phyloP scores from a whole-genome alignment of 2,329 filamentous ascomycete species.

The Diaporthe australafricana region DNA sequence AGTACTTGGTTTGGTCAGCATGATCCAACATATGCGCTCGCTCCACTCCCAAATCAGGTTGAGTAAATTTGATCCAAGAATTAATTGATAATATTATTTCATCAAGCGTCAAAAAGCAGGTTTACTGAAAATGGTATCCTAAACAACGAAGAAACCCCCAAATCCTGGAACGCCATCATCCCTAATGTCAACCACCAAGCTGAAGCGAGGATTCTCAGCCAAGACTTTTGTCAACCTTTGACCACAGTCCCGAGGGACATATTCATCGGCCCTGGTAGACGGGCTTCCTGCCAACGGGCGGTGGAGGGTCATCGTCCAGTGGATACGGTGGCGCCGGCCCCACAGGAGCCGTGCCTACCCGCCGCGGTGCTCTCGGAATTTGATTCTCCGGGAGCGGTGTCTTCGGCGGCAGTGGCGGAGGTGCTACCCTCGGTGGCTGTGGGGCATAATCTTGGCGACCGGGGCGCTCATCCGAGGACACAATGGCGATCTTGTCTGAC shows the following conservation, averaged over 20 bases:
- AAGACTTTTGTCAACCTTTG: not conserved
- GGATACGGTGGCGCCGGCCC: constrained; percentile 77
- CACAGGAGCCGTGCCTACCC: constrained; percentile 34
- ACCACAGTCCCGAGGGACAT: not conserved
- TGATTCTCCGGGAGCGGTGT: constrained; percentile 73
- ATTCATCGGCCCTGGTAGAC: constrained; percentile 69
- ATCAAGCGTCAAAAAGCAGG: constrained; percentile 22
- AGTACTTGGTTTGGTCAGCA: not conserved
- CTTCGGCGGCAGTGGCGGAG: constrained; percentile 82
- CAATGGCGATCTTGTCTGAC: constrained; percentile 76
- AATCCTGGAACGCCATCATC: constrained; percentile 3
- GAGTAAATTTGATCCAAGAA: not conserved
- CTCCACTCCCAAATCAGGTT: not conserved
- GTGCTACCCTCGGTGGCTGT: constrained; percentile 59
- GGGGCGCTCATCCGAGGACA: constrained; percentile 69
- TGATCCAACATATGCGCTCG: not conserved
- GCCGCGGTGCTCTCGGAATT: constrained; percentile 46
- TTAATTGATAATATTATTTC: constrained; percentile 7
- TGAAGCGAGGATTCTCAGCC: not conserved
- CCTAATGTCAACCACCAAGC: not conserved
- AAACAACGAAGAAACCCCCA: not conserved
- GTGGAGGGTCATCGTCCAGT: constrained; percentile 81
- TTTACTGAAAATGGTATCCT: constrained; percentile 39
- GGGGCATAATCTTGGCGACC: constrained; percentile 49
- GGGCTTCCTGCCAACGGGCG: constrained; percentile 86